These are phyloP conservation scores for Citrullus mucosospermus DNA, from an alignment of 306 rosid species.

Conservation along the genomic window DNA sequence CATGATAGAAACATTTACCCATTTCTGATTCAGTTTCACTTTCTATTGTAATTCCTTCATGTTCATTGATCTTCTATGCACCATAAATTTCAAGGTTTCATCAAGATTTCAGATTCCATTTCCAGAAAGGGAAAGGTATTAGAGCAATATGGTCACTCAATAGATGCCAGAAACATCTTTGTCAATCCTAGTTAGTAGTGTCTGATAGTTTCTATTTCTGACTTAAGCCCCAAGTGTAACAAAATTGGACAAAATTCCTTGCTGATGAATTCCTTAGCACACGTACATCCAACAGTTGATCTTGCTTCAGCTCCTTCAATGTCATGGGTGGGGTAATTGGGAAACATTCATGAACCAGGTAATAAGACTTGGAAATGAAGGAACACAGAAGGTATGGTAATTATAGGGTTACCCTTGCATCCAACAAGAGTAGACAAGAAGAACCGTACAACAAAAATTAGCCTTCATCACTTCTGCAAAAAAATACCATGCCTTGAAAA, in stretches of 20 bases:
- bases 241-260: too few species aligned
- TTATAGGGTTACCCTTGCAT: not conserved
- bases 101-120: too few species aligned
- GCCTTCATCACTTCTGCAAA: slow-evolving; percentile 2
- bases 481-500: not conserved
- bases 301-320: not conserved
- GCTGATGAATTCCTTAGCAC: too few species aligned
- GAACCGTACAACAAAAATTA: not conserved
- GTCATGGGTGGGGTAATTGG: not conserved
- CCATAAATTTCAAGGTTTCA: too few species aligned
- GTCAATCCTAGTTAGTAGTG: too few species aligned
- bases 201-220: too few species aligned
- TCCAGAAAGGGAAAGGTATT: too few species aligned
- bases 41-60: slow-evolving; percentile 47
- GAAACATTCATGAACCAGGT: not conserved
- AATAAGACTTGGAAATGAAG: not conserved
- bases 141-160: too few species aligned
- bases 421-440: not conserved
- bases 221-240: too few species aligned
- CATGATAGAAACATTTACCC: slow-evolving; percentile 70
- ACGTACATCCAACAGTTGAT: not conserved
- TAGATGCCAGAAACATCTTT: too few species aligned
- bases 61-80: too few species aligned
- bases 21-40: slow-evolving; percentile 52
- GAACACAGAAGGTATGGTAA: not conserved